Base-by-base conservation (phyloP, 306 rosid genomes). In the Vigna reflexopilosa region DNA sequence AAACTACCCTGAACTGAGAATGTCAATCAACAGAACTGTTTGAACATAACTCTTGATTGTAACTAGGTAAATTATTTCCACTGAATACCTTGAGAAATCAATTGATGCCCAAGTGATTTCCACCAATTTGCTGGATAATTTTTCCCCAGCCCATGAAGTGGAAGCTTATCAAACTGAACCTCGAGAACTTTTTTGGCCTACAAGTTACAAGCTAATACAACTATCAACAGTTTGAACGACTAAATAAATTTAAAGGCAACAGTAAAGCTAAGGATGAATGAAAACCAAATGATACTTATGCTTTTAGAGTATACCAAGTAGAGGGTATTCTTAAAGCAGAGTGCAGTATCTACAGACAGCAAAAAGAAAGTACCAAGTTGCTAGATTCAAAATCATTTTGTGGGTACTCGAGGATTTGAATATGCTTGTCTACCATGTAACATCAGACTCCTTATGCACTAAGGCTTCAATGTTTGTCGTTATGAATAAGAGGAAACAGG, bases 81-180 rank as follows among this genome's bases (percentile, higher is more conserved):
- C 65, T 73, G 32, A 36, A 70, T 90, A 93, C 98, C 98, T 65
- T 84, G 81, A 67, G 86, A 85, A 75, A 91, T 79, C 80, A 91
- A 81, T 75, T 88, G 93, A 76, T 78, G 82, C 64, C 89, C 97
- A 6, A 93, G 96, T 67, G 92, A 96, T 86, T 90, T 93, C 98
- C 98, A 93, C 97, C 98, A 93, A 83, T 87, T 91, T 64, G 96
- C 82, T 34, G 91, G 85, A 84, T 88, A 84, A 50, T 83, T 80
- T 80, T 88, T 93, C 76, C 98, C 98, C 69, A 91, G 89, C 50
- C 98, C 98, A 85, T 93, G 97, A 79, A 93, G 91, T 40, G 98
- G 97, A 86, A 93, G 98, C 83, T 80, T 87, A 83, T 93, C 97
- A 78, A 77, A 91, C 70, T 82, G 89, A 75, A 87, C 78, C 77